Evolutionary conservation across 2,329 filamentous ascomycete genomes (phyloP), one percentile per base, ranked within the genome.

Genomic region (Claviceps pazoutovae): DNA sequence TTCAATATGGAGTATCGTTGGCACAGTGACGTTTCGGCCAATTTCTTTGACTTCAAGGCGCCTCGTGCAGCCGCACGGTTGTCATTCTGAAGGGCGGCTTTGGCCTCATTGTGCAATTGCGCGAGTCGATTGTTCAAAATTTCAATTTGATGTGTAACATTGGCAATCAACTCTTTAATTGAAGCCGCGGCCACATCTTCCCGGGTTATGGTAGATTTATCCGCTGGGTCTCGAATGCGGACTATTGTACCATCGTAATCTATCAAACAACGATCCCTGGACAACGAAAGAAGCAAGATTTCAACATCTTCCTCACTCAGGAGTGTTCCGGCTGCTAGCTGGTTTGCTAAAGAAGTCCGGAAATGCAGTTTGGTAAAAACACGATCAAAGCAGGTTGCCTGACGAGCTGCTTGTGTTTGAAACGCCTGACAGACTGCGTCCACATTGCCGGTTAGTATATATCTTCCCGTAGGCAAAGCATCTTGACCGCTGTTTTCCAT

Each of bases 181-280:
- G 85, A 85, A 1, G 89, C 89, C 56, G 96, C 87, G 1, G 87
- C 85, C 4, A 74, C 72, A 68, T 98, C 93, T 60, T 94, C 84
- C 53, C 82, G 72, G 1, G 86, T 86, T 56, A 97, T 83, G 0
- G 60, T 59, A 1, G 62, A 54, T 45, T 70, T 66, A 49, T 79
- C 74, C 3, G 73, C 71, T 0, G 75, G 64, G 0, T 68, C 67
- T 59, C 79, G 84, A 65, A 97, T 83, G 63, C 86, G 90, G 58
- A 98, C 76, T 0, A 82, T 87, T 57, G 80, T 68, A 4, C 78
- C 79, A 60, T 88, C 82, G 59, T 74, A 81, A 48, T 69, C 73
- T 37, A 82, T 68, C 41, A 74, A 58, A 6, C 70, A 71, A 61
- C 81, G 82, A 63, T 91, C 86, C 49, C 86, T 74, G 0, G 79